These are phyloP conservation scores for Thuidium tamariscinum DNA, from an alignment of 225 moss, liverwort and hornwort genomes.

Conservation along the genomic window DNA sequence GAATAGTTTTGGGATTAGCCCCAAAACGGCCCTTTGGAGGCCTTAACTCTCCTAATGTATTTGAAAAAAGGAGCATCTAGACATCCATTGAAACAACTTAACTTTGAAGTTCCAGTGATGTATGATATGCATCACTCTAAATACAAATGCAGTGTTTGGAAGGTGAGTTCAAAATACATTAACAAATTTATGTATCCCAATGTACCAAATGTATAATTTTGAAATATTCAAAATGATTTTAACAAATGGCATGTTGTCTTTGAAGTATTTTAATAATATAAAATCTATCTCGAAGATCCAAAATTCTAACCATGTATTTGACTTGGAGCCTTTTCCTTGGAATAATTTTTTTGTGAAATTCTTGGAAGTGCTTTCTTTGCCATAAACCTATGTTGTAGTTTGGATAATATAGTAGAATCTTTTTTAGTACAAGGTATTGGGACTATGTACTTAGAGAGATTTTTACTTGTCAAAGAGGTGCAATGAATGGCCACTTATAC, in stretches of 20 bases:
- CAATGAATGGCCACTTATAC: too few relatives aligned
- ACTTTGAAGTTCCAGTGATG: not conserved
- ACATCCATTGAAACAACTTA: not conserved
- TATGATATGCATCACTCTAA: not conserved
- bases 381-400: not conserved
- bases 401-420: too few relatives aligned
- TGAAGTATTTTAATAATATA: rapidly evolving
- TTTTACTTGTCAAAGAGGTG: too few relatives aligned
- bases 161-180: rapidly evolving
- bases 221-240: not conserved
- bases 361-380: not conserved
- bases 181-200: not conserved
- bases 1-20: too few relatives aligned
- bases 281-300: not conserved
- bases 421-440: too few relatives aligned
- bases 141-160: not conserved
- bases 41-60: too few relatives aligned
- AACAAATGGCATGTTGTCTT: not conserved
- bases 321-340: not conserved
- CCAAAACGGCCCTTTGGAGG: too few relatives aligned
- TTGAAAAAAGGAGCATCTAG: rapidly evolving
- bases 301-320: not conserved
- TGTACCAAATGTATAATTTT: not conserved
- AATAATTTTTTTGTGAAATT: too few relatives aligned
- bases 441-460: too few relatives aligned